Evolutionary conservation across 2,329 filamentous ascomycete genomes (phyloP).

Genomic region (Alternaria novae-zelandiae): DNA sequence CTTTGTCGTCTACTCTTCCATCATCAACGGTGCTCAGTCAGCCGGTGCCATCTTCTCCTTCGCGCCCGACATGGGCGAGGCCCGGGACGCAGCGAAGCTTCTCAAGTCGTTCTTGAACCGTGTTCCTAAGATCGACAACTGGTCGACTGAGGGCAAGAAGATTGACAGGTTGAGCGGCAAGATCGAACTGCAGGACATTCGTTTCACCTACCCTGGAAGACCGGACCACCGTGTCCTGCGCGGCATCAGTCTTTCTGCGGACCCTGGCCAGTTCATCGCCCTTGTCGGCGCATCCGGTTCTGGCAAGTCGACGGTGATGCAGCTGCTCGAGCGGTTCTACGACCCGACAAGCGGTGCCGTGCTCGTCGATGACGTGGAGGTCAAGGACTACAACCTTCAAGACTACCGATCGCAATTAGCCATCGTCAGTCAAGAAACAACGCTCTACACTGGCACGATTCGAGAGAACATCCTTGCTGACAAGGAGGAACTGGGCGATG

Average conservation of each 20-base stretch:
- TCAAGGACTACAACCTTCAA: slow-evolving; percentile 77
- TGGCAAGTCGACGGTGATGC: slow-evolving; percentile 93
- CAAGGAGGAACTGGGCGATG: slow-evolving; percentile 71
- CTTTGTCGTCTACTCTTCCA: slow-evolving; percentile 86
- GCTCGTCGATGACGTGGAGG: slow-evolving; percentile 82
- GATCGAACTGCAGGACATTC: slow-evolving; percentile 89
- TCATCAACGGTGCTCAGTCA: slow-evolving; percentile 91
- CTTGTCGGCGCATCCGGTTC: slow-evolving; percentile 94
- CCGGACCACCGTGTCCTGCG: slow-evolving; percentile 91
- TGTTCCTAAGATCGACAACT: slow-evolving; percentile 70
- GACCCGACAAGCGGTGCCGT: slow-evolving; percentile 83
- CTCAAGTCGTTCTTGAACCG: slow-evolving; percentile 86
- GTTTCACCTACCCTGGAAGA: slow-evolving; percentile 92
- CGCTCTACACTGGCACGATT: slow-evolving; percentile 91
- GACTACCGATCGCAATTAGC: slow-evolving; percentile 85
- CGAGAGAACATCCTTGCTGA: slow-evolving; percentile 79
- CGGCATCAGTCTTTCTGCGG: slow-evolving; percentile 76
- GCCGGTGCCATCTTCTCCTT: slow-evolving; percentile 94
- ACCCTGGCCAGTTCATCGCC: slow-evolving; percentile 82
- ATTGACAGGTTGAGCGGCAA: slow-evolving; percentile 67
- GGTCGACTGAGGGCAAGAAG: slow-evolving; percentile 47
- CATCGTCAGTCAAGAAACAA: slow-evolving; percentile 95
- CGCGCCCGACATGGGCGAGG: slow-evolving; percentile 96
- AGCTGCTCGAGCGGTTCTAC: slow-evolving; percentile 92
- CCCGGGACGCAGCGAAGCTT: slow-evolving; percentile 79